Evolutionary conservation across 495 filamentous ascomycete genomes (phyloP).

Genomic region (Apodospora peruviana): DNA sequence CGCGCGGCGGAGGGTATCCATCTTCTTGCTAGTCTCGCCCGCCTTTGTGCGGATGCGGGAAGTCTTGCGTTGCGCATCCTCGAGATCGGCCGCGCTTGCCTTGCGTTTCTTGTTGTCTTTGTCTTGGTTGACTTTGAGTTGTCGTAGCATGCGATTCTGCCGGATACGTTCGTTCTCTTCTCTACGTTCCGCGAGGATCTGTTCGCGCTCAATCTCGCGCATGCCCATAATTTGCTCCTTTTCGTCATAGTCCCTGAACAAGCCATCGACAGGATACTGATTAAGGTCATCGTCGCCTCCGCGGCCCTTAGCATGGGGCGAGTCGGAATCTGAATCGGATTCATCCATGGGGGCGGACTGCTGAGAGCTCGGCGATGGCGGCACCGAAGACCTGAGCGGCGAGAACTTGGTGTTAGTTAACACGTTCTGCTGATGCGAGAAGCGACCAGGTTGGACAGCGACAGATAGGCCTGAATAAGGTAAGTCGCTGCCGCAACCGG

Average conservation of each 20-base stretch:
- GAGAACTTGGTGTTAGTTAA: slow-evolving; percentile 8
- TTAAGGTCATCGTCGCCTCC: slow-evolving; percentile 55
- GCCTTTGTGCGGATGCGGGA: slow-evolving; percentile 78
- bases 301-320: slow-evolving; percentile 43
- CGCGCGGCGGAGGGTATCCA: slow-evolving; percentile 77
- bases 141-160: slow-evolving; percentile 80
- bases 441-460: neutral
- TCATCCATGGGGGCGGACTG: slow-evolving; percentile 86
- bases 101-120: slow-evolving; percentile 73
- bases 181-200: slow-evolving; percentile 83
- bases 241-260: slow-evolving; percentile 74
- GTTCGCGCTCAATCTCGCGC: slow-evolving; percentile 85
- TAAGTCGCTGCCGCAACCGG: too few relatives aligned
- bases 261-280: slow-evolving; percentile 83
- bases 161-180: slow-evolving; percentile 70
- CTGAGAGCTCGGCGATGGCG: slow-evolving; percentile 68
- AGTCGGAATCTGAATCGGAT: slow-evolving; percentile 70
- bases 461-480: too few relatives aligned
- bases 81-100: slow-evolving; percentile 65
- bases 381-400: slow-evolving; percentile 48
- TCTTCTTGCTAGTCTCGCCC: slow-evolving; percentile 68
- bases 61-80: slow-evolving; percentile 69
- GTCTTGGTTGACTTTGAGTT: slow-evolving; percentile 64
- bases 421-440: too few relatives aligned
- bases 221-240: slow-evolving; percentile 78